Evolutionary conservation across 83 land plant species (phyloP), one percentile per base, ranked within the genome.

Genomic region (Isoetes engelmannii): DNA sequence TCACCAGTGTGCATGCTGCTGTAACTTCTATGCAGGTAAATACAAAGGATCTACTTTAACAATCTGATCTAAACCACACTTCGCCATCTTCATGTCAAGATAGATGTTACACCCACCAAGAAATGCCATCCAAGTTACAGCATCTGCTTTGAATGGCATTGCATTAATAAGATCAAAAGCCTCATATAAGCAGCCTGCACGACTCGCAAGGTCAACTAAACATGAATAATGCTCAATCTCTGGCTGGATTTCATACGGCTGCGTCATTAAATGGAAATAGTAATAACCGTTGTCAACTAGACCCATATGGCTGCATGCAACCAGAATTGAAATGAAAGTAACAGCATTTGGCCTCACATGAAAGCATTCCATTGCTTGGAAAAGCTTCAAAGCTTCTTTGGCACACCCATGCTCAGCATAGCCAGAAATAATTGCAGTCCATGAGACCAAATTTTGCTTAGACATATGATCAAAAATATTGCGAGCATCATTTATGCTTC

Each of bases 361-460:
- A 47, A 1, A 5, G 44, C 45, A 62, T 60, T 76, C 71, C 85
- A 87, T 65, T 9, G 65, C 65, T 5, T 18, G n/a, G 68, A 80
- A 85, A 37, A 82, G 44, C 4, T 47, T 42, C 4, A 83, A 6
- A 4, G 86, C 88, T 4, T 70, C 62, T 7, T 8, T 55, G 7
- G 72, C 55, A 5, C 61, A 61, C 0, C 80, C 80, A 45, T 69
- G 7, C 28, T 71, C 73, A 13, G 80, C 79, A 65, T 64, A 84
- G 19, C 73, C 82, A 12, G 87, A 71, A 15, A 87, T 79, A 43
- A 87, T 74, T 46, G 91, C 78, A 65, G 79, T 85, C 70, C 74
- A 87, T 4, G 85, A 74, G 19, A 82, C 85, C 17, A 83, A 37
- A 66, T 84, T 81, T 7, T 79, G 82, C 13, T 75, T 19, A 47